Evolutionary conservation across 495 filamentous ascomycete species (phyloP).

Genomic region (Penicillium maclennaniae): DNA sequence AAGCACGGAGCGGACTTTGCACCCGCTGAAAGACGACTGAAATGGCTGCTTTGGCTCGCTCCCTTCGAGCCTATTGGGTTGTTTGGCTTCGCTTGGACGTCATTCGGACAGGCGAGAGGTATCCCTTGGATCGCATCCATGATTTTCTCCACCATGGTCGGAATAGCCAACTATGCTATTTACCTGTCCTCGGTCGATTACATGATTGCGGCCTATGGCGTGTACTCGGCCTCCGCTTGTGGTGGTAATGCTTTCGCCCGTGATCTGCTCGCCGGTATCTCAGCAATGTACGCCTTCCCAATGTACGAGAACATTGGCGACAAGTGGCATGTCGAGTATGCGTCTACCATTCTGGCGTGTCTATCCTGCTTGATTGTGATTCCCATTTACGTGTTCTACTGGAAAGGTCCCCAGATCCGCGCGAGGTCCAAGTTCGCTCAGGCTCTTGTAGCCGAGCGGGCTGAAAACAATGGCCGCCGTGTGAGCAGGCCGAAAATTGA

Average conservation of each 20-base stretch:
- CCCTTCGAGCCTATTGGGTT: conserved; percentile 62
- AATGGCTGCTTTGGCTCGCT: conserved; percentile 53
- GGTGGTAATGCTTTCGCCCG: conserved; percentile 58
- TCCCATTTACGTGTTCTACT: conserved; percentile 51
- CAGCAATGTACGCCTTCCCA: conserved; percentile 41
- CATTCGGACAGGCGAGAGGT: conserved; percentile 43
- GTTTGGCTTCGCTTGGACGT: conserved; percentile 64
- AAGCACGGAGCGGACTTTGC: conserved; percentile 30
- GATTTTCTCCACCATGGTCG: conserved; percentile 56
- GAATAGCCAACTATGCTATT: conserved; percentile 63
- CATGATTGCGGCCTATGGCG: conserved; percentile 72
- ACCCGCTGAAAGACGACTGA: conserved; percentile 29
- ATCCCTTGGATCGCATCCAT: conserved; percentile 61
- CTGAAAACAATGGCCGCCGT: conserved; percentile 26
- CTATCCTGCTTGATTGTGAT: conserved; percentile 41
- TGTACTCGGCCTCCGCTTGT: conserved; percentile 70
- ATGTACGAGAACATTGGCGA: conserved; percentile 40
- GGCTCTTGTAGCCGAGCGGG: conserved; percentile 23
- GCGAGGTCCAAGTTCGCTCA: conserved; percentile 46
- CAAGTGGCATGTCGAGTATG: conserved; percentile 40
- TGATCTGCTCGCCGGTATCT: conserved; percentile 44
- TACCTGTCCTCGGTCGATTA: conserved; percentile 78
- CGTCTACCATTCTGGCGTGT: conserved; percentile 41
- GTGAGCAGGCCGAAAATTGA: conserved; percentile 19
- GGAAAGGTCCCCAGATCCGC: conserved; percentile 44